These are phyloP conservation scores for Polymyxa betae DNA, from an alignment of 208 protist genomes.

Conservation along the genomic window DNA sequence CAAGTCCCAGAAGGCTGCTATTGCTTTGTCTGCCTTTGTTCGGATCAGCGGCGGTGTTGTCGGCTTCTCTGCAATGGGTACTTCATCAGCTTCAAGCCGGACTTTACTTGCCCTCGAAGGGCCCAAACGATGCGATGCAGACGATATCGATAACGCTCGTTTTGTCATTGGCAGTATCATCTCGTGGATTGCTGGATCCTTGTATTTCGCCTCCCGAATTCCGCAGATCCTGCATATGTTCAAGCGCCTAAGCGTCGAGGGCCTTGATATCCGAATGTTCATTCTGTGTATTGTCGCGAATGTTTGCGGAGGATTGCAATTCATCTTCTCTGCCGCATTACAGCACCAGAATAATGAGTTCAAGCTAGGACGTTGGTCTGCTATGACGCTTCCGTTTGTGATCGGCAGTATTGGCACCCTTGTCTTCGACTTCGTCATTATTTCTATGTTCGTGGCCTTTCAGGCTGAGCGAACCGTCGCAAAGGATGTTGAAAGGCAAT, in stretches of 20 bases:
- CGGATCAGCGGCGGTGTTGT: no score
- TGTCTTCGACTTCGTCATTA: constrained; percentile 13
- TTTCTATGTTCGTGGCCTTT: not conserved
- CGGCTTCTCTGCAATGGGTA: no score
- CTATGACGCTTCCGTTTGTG: not conserved
- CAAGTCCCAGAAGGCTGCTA: no score
- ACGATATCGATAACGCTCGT: not conserved
- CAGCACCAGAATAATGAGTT: not conserved
- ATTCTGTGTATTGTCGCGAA: not conserved
- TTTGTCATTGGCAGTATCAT: constrained; percentile 5
- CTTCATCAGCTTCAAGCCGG: no score
- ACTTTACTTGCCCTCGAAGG: no score
- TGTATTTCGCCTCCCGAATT: not conserved
- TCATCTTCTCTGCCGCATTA: not conserved
- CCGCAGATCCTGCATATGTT: not conserved
- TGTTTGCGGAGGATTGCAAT: not conserved
- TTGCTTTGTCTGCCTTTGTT: no score
- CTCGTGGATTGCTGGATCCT: not conserved
- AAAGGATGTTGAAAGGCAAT: no score
- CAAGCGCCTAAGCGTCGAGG: not conserved
- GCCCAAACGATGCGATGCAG: no score
- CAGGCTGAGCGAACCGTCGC: no score
- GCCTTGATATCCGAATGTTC: not conserved
- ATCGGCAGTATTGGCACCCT: constrained; percentile 14
- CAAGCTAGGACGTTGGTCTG: not conserved